Conservation (phyloP, 768 basidiomycete genomes). For the Trametes cingulata region DNA sequence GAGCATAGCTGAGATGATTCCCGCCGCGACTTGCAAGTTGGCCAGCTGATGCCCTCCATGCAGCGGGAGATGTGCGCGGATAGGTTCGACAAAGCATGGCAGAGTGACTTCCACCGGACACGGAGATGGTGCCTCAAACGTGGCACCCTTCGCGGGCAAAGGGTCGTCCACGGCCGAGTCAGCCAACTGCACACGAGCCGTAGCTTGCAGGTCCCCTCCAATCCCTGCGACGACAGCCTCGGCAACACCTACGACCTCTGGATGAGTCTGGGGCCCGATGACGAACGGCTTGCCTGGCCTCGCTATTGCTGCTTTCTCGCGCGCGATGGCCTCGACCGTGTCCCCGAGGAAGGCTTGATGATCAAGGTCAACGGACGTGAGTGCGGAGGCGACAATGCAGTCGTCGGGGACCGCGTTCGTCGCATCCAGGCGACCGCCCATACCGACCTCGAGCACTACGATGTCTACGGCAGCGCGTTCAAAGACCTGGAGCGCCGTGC, state of each 20-base stretch:
- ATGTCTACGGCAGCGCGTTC: conserved; percentile 71
- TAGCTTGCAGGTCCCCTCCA: conserved; percentile 39
- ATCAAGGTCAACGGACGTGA: conserved; percentile 89
- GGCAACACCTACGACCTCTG: conserved; percentile 48
- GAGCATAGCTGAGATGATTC: conserved; percentile 65
- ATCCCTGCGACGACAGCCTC: conserved; percentile 42
- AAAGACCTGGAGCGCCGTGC: conserved; percentile 78
- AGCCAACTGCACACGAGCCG: conserved; percentile 36
- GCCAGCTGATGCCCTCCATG: conserved; percentile 83
- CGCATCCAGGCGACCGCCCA: conserved; percentile 92
- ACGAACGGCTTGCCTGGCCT: conserved; percentile 62
- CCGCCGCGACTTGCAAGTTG: conserved; percentile 82
- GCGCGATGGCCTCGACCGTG: conserved; percentile 71
- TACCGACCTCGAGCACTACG: conserved; percentile 88
- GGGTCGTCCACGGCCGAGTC: conserved; percentile 42
- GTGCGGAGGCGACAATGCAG: conserved; percentile 70
- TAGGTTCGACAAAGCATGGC: conserved; percentile 43
- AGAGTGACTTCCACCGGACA: conserved; percentile 47
- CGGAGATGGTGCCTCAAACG: conserved; percentile 33
- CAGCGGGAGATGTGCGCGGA: conserved; percentile 61
- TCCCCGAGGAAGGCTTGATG: conserved; percentile 89
- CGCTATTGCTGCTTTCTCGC: conserved; percentile 83
- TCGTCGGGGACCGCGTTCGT: conserved; percentile 84
- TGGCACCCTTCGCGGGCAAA: conserved; percentile 19
- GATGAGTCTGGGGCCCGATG: conserved; percentile 61